phyloP scores from a whole-genome alignment of 768 basidiomycete genomes.

The Kondoa subrosea region DNA sequence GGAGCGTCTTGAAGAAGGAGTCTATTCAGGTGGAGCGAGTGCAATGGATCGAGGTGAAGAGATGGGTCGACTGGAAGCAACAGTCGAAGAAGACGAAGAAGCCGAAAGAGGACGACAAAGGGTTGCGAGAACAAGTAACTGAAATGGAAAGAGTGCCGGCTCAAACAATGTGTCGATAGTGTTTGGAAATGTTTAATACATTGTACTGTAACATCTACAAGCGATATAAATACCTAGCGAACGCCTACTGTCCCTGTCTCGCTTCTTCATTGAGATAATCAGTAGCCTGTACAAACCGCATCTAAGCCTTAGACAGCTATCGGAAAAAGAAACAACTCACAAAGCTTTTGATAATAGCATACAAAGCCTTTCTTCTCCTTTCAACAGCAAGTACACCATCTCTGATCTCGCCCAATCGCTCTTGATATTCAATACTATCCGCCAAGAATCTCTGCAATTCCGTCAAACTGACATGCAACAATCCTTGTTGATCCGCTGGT shows the following conservation, averaged over 20 bases:
- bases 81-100: neutral
- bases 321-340: slow-evolving; percentile 7
- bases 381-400: slow-evolving; percentile 27
- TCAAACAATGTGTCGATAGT: too few species aligned
- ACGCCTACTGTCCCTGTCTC: too few species aligned
- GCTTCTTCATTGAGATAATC: neutral
- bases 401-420: slow-evolving; percentile 25
- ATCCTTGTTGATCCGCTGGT: slow-evolving; percentile 10
- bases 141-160: too few species aligned
- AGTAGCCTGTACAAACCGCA: neutral
- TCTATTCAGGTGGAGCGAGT: neutral
- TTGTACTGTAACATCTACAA: too few species aligned
- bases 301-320: neutral
- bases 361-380: slow-evolving; percentile 27
- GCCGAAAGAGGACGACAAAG: neutral
- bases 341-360: slow-evolving; percentile 19
- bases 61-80: neutral
- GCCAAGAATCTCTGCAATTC: slow-evolving; percentile 27
- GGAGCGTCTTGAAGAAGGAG: neutral
- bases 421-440: slow-evolving; percentile 28
- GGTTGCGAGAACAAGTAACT: neutral
- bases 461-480: slow-evolving; percentile 26
- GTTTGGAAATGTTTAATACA: too few species aligned
- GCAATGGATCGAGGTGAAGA: neutral
- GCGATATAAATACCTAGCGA: too few species aligned